Evolutionary conservation across 352 stramenopile species (phyloP).

Genomic region (Pythium folliculosum): DNA sequence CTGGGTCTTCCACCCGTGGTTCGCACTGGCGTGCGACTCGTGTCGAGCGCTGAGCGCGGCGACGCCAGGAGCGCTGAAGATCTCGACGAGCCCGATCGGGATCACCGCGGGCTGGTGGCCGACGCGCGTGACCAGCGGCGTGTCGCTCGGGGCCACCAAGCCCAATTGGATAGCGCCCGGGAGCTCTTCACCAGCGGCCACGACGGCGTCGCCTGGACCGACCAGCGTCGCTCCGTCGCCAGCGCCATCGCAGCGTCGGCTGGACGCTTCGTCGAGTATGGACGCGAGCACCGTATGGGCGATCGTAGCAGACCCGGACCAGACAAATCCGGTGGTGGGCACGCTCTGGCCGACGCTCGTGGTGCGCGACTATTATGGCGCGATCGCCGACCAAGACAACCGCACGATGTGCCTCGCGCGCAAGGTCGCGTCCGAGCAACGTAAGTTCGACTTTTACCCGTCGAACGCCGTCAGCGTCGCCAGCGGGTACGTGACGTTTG

Average conservation of each 20-base stretch:
- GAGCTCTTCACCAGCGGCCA: neutral
- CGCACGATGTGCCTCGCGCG: constrained; percentile 33
- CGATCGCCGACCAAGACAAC: constrained; percentile 54
- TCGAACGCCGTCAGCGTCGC: constrained; percentile 27
- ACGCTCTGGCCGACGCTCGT: constrained; percentile 64
- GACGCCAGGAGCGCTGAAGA: neutral
- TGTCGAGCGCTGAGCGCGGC: constrained; percentile 4
- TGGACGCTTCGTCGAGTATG: constrained; percentile 3
- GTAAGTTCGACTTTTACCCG: constrained; percentile 52
- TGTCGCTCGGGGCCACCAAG: constrained; percentile 41
- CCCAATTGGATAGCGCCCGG: constrained; percentile 15
- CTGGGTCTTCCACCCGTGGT: constrained; percentile 35
- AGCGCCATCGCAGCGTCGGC: neutral
- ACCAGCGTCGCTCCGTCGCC: neutral
- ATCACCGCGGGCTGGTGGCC: constrained; percentile 65
- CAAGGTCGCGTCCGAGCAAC: constrained; percentile 28
- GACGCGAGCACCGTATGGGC: neutral
- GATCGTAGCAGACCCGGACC: constrained; percentile 5
- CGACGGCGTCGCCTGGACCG: neutral
- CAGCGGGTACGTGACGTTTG: constrained; percentile 56
- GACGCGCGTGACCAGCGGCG: constrained; percentile 54
- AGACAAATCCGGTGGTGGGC: constrained; percentile 17
- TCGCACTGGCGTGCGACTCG: constrained; percentile 4
- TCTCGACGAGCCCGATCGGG: constrained; percentile 44
- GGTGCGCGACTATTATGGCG: constrained; percentile 58